A percentile compares a stretch with the other conserved stretches of the same genome.
Conservation (phyloP, 2,329 filamentous ascomycete species). For the Leptographium procerum region DNA sequence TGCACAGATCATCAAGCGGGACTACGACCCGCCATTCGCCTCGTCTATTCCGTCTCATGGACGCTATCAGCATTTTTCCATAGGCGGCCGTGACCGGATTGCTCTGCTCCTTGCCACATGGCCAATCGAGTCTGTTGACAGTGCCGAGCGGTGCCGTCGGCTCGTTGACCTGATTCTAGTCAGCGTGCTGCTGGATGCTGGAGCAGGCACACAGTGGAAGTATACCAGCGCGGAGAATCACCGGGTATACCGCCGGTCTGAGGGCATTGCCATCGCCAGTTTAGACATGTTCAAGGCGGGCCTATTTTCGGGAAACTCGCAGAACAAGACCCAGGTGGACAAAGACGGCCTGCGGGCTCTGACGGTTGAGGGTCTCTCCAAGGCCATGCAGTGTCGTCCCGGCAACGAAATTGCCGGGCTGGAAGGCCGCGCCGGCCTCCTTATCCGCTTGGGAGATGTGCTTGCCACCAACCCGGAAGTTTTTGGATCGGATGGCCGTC, state of each 20-base stretch:
- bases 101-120: conserved; percentile 60
- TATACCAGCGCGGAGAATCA: conserved; percentile 89
- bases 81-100: conserved; percentile 65
- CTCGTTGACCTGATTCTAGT: conserved; percentile 68
- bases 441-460: conserved; percentile 65
- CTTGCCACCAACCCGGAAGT: conserved; percentile 65
- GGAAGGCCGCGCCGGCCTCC: conserved; percentile 69
- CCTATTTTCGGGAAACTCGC: conserved; percentile 70
- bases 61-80: conserved; percentile 72
- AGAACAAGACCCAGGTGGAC: conserved; percentile 83
- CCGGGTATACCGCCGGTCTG: conserved; percentile 70
- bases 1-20: conserved; percentile 76
- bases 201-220: conserved; percentile 80
- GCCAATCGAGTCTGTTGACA: conserved; percentile 52
- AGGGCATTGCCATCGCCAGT: conserved; percentile 68
- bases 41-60: conserved; percentile 71
- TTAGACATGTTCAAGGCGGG: conserved; percentile 92
- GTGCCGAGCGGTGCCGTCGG: conserved; percentile 61
- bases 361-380: conserved; percentile 62
- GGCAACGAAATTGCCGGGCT: conserved; percentile 75
- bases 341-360: conserved; percentile 65
- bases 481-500: conserved; percentile 74
- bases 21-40: conserved; percentile 41
- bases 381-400: conserved; percentile 73
- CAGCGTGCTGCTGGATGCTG: conserved; percentile 75